A percentile compares a stretch with the other conserved stretches of the same genome.
Conservation (phyloP, 768 basidiomycete species). For the Mycena sanguinolenta region DNA sequence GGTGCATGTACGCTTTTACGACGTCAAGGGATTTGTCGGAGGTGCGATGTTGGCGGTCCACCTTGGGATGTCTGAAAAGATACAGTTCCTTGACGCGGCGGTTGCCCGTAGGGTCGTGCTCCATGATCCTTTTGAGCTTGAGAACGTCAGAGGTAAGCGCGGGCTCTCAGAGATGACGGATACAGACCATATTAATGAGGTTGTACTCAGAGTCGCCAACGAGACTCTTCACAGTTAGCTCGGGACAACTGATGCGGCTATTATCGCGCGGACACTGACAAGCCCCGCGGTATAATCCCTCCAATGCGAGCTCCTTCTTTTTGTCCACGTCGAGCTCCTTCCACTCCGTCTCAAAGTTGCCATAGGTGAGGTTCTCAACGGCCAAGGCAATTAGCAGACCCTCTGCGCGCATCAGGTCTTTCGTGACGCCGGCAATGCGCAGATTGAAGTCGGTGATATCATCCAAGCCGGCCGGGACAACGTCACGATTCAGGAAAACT, state of each 20-base stretch:
- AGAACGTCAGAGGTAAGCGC: too few species aligned
- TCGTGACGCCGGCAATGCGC: neutral
- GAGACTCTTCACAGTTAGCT: constrained; percentile 20
- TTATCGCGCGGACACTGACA: constrained; percentile 18
- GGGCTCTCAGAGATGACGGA: neutral
- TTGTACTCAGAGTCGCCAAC: constrained; percentile 22
- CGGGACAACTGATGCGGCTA: constrained; percentile 23
- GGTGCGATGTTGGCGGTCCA: constrained; percentile 7
- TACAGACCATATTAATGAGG: constrained; percentile 20
- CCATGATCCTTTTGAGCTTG: neutral
- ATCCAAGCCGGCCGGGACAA: too few species aligned
- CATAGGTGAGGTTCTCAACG: neutral
- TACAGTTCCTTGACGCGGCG: constrained; percentile 21
- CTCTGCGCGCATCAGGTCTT: constrained; percentile 1
- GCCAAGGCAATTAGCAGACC: neutral
- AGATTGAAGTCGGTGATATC: constrained; percentile 3
- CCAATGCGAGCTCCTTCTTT: constrained; percentile 17
- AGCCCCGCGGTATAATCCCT: constrained; percentile 27
- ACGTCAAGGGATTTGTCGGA: neutral
- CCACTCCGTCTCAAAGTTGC: constrained; percentile 19
- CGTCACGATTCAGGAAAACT: neutral
- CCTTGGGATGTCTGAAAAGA: constrained; percentile 12
- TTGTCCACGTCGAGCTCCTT: neutral
- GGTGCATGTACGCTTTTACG: neutral
- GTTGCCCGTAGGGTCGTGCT: constrained; percentile 20